Conservation (phyloP, 2,329 filamentous ascomycete species). For the Neofusicoccum parvum region DNA sequence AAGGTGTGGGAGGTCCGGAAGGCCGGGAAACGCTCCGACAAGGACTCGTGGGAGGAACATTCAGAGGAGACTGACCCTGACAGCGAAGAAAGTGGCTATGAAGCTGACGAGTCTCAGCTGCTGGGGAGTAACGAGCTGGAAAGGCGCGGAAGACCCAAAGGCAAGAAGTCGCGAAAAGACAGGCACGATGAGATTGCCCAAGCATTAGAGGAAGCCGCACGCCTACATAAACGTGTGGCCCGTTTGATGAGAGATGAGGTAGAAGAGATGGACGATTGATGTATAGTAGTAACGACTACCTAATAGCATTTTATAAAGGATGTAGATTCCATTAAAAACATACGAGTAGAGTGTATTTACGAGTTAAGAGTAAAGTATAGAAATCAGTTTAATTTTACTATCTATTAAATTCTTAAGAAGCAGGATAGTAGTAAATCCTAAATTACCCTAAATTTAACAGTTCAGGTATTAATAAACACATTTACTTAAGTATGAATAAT, state of each 20-base stretch:
- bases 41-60: not conserved
- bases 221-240: not conserved
- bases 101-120: not conserved
- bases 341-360: no score
- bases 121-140: not conserved
- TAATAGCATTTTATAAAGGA: no score
- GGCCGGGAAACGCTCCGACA: not conserved
- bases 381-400: no score
- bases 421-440: no score
- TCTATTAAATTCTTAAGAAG: no score
- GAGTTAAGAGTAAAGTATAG: no score
- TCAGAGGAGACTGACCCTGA: not conserved
- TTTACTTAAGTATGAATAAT: no score
- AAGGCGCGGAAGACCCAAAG: not conserved
- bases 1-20: slow-evolving; percentile 1
- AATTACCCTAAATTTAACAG: no score
- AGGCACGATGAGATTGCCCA: slow-evolving; percentile 2
- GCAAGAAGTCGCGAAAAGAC: not conserved
- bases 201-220: not conserved
- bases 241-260: not conserved
- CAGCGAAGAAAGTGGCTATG: not conserved
- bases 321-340: no score
- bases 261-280: not conserved
- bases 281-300: no score
- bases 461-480: no score